A percentile compares a stretch with the other conserved stretches of the same genome.
phyloP scores from a whole-genome alignment of 345 rosid species.

The Eucalyptus marginata region DNA sequence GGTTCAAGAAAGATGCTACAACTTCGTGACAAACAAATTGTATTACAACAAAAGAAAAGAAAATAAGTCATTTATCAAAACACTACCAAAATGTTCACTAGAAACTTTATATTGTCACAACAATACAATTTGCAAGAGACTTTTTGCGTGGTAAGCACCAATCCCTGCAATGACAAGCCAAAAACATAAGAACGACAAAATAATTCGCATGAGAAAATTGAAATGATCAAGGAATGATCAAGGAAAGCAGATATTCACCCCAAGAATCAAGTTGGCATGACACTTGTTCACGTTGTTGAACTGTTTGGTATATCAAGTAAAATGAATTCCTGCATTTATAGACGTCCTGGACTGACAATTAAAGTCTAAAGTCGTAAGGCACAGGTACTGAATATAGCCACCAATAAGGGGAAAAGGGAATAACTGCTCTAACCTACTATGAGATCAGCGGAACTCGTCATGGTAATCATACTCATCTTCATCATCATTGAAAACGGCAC shows the following conservation, averaged over 20 bases:
- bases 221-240: neutral
- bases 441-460: slow-evolving; percentile 77
- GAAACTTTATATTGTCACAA: neutral
- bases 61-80: neutral
- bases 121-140: neutral
- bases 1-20: neutral
- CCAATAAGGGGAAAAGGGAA: neutral
- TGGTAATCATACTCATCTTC: slow-evolving; percentile 69
- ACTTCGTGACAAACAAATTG: neutral
- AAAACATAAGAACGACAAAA: neutral
- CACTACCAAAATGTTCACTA: neutral
- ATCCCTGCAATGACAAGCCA: neutral
- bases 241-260: neutral
- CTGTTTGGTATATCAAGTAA: neutral
- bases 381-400: neutral
- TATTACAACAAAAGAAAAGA: neutral
- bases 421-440: neutral
- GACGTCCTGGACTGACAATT: neutral
- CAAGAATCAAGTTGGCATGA: neutral
- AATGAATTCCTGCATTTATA: neutral
- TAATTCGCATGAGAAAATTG: neutral
- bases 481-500: slow-evolving; percentile 70
- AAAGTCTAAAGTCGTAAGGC: neutral
- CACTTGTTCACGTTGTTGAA: neutral
- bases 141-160: neutral